Evolutionary conservation across 352 stramenopile genomes (phyloP).

Genomic region (Phytophthora idaei): DNA sequence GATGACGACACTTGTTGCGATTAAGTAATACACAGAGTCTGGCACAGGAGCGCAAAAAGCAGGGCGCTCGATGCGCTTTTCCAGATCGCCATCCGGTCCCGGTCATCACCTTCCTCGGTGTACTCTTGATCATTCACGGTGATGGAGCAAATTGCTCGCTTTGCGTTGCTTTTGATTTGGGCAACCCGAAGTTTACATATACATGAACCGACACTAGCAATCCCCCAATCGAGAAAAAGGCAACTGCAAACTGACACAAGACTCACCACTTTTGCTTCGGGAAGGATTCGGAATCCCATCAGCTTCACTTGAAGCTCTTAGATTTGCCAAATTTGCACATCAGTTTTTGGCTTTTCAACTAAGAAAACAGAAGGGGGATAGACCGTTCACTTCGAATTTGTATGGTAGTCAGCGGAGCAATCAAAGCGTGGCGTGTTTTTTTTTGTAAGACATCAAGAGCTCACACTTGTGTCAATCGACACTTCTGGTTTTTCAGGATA

Average conservation of each 20-base stretch:
- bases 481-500: constrained; percentile 30
- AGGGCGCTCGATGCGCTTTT: constrained; percentile 16
- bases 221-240: constrained; percentile 6
- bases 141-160: not conserved
- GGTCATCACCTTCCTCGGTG: constrained; percentile 27
- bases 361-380: not conserved
- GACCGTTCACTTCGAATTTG: constrained; percentile 7
- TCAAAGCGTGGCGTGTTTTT: constrained; percentile 4
- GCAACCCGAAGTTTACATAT: not conserved
- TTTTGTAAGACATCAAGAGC: constrained; percentile 40
- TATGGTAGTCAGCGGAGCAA: constrained; percentile 32
- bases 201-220: constrained; percentile 7
- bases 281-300: constrained; percentile 27
- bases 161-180: not conserved
- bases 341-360: constrained; percentile 1
- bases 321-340: constrained; percentile 5
- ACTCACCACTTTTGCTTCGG: constrained; percentile 12
- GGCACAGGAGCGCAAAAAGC: not conserved
- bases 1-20: constrained; percentile 25
- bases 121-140: not conserved
- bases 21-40: constrained; percentile 27
- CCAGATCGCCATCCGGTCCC: constrained; percentile 18
- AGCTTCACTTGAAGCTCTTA: not conserved
- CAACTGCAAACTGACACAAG: not conserved
- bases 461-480: constrained; percentile 17